Percentiles rank a stretch among this genome's conserved stretches.
Evolutionary conservation across 257 asterid genomes (phyloP).

Genomic region (Paulownia fortunei): DNA sequence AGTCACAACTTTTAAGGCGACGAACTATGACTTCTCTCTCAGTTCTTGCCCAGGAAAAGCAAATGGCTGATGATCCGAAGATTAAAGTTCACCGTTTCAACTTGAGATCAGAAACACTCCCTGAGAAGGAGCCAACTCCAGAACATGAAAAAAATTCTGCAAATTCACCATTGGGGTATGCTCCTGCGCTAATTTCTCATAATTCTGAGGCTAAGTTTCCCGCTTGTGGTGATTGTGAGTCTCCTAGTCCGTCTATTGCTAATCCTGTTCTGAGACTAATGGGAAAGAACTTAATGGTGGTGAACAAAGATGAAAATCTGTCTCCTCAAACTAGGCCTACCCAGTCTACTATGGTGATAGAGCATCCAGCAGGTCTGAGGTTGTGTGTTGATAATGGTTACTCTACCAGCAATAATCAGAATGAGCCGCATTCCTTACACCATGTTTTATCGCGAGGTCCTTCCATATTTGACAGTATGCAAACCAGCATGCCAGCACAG

Average conservation of each 20-base stretch:
- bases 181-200: conserved; percentile 36
- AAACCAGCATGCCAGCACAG: conserved; percentile 30
- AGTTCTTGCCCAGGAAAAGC: conserved; percentile 43
- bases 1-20: conserved; percentile 52
- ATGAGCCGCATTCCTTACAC: conserved; percentile 36
- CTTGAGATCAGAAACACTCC: conserved; percentile 39
- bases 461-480: conserved; percentile 30
- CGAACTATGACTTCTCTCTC: conserved; percentile 41
- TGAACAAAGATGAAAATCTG: conserved; percentile 60
- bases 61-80: conserved; percentile 32
- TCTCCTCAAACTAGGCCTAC: conserved; percentile 41
- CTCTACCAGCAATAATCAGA: conserved; percentile 32
- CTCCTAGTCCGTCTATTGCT: conserved; percentile 61
- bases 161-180: conserved; percentile 31
- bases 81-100: conserved; percentile 26
- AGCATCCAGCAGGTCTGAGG: conserved; percentile 32
- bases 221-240: conserved; percentile 41
- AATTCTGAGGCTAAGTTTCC: conserved; percentile 50
- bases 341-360: conserved; percentile 33
- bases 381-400: conserved; percentile 33
- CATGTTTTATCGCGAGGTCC: conserved; percentile 38
- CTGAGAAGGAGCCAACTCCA: conserved; percentile 32
- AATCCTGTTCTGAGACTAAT: conserved; percentile 84
- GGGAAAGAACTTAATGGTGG: conserved; percentile 93
- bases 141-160: conserved; percentile 33